Percentiles rank a stretch among this genome's conserved stretches.
Evolutionary conservation across 129 eudicot genomes (phyloP).

Genomic region (Apium graveolens): DNA sequence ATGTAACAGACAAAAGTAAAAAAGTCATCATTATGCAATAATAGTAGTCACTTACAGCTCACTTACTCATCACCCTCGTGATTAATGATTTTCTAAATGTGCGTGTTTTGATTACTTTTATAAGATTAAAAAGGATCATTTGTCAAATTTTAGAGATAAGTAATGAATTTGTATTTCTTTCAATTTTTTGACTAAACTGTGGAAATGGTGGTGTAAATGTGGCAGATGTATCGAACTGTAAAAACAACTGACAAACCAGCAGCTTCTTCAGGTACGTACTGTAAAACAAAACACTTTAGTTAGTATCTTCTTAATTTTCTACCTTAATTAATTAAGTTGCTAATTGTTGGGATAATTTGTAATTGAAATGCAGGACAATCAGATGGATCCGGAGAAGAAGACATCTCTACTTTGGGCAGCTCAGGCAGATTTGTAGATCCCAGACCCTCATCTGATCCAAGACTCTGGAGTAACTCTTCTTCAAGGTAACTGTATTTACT

Average conservation of each 20-base stretch:
- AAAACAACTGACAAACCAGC: constrained; percentile 93
- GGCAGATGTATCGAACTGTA: constrained; percentile 90
- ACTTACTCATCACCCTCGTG: constrained; percentile 60
- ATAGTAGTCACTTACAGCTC: constrained; percentile 14
- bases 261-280: constrained; percentile 66
- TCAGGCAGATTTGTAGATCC: constrained; percentile 36
- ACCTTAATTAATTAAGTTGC: background rate
- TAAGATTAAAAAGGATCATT: background rate
- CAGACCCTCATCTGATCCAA: constrained; percentile 32
- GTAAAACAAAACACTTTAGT: too few species aligned
- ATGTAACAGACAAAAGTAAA: constrained; percentile 42
- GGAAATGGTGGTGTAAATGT: background rate
- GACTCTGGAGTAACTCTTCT: constrained; percentile 76
- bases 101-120: background rate
- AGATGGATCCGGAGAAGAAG: constrained; percentile 87
- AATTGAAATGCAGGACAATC: constrained; percentile 41
- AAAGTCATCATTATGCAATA: constrained; percentile 68
- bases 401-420: constrained; percentile 55
- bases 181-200: background rate
- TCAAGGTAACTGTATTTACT: constrained; percentile 43
- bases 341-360: background rate
- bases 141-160: too few species aligned
- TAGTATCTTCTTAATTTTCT: too few species aligned
- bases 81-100: constrained; percentile 34
- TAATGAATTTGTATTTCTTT: background rate